phyloP scores from a whole-genome alignment of 257 asterid species.

The Ligustrum vulgare region DNA sequence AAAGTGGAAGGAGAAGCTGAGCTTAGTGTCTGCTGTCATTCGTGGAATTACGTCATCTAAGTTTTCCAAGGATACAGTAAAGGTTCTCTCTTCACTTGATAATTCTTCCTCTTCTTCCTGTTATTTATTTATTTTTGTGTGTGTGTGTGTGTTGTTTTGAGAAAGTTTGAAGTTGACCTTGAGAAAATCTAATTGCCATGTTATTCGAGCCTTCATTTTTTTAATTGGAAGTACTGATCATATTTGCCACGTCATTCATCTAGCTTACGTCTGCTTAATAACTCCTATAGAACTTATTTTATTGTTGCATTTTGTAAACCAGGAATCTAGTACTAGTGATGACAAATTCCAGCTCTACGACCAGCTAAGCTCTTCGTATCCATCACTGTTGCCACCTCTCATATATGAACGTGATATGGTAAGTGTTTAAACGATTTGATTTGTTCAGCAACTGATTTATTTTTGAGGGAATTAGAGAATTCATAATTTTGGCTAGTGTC shows the following conservation, averaged over 20 bases:
- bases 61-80: constrained; percentile 37
- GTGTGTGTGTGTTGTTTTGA: background rate
- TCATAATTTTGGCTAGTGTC: background rate
- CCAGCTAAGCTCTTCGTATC: constrained; percentile 69
- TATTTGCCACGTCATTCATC: background rate
- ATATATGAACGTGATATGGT: constrained; percentile 85
- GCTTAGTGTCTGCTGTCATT: constrained; percentile 51
- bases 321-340: constrained; percentile 50
- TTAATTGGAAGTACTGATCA: background rate
- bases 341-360: constrained; percentile 65
- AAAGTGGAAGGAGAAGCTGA: constrained; percentile 74
- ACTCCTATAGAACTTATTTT: background rate
- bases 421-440: constrained; percentile 23
- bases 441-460: background rate
- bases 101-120: too few relatives aligned
- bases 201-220: background rate
- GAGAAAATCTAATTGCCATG: background rate
- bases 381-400: constrained; percentile 81
- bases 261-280: background rate
- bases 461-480: background rate
- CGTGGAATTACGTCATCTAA: constrained; percentile 67
- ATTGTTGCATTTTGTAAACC: constrained; percentile 9
- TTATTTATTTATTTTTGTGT: background rate
- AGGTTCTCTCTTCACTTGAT: constrained; percentile 60
- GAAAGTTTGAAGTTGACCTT: background rate